Percentiles rank a stretch among this genome's conserved stretches.
These are phyloP conservation scores for Chrysanthemum makinoi DNA, from an alignment of 129 eudicot species.

Conservation along the genomic window DNA sequence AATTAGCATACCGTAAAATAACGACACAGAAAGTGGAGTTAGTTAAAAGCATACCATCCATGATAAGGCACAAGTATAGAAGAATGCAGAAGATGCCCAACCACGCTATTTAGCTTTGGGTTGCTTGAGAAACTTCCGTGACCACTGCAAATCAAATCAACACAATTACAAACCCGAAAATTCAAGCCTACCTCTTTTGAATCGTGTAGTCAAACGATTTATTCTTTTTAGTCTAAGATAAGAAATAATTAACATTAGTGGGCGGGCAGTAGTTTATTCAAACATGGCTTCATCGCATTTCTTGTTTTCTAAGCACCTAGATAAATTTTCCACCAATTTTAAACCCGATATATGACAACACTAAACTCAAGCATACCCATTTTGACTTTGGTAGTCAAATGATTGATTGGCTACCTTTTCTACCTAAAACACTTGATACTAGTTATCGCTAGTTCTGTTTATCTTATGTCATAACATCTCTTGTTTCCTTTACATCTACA, in stretches of 20 bases:
- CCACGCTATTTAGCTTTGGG: slow-evolving; percentile 57
- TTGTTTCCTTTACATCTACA: too few species aligned
- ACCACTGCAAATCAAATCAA: slow-evolving; percentile 39
- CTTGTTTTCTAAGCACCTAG: too few species aligned
- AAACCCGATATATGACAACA: too few species aligned
- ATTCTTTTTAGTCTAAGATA: background rate
- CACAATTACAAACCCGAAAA: slow-evolving; percentile 13
- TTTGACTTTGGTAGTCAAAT: background rate
- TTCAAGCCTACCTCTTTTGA: slow-evolving; percentile 16
- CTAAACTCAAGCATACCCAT: background rate
- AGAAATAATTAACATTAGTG: too few species aligned
- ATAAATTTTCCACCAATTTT: too few species aligned
- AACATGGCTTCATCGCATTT: too few species aligned
- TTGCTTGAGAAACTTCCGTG: slow-evolving; percentile 62
- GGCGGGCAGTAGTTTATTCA: too few species aligned
- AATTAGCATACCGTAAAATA: slow-evolving; percentile 4
- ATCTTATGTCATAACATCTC: too few species aligned
- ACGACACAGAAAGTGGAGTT: slow-evolving; percentile 10
- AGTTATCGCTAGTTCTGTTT: too few species aligned
- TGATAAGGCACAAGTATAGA: slow-evolving; percentile 68
- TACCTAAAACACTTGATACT: too few species aligned
- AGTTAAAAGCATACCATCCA: slow-evolving; percentile 51
- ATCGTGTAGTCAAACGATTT: background rate
- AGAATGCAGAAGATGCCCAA: slow-evolving; percentile 69
- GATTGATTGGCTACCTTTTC: too few species aligned